Evolutionary conservation across 108 stramenopile species (phyloP), one percentile per base, ranked within the genome.

Genomic region (Fistulifera pelliculosa): DNA sequence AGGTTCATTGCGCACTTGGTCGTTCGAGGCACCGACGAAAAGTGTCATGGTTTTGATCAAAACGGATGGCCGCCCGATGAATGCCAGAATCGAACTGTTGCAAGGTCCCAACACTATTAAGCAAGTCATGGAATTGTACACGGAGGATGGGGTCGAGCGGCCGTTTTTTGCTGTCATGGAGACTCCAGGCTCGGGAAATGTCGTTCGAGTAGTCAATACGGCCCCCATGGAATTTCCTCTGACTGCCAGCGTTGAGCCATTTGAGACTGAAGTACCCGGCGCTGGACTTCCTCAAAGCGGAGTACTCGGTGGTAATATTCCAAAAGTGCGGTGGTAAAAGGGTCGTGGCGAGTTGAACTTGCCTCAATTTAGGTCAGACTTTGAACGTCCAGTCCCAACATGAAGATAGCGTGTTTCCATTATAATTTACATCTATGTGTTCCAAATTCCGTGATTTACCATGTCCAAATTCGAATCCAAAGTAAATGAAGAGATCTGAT

Each of bases 11-110:
- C 60, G 64, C 35, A 81, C 86, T 1, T 76, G 67, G 51, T 77
- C 82, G 23, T 88, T 78, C 64, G 58, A 62, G 25, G 71, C 77
- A 52, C 62, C 71, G 22, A 80, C 83, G 22, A 70, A 75, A 48
- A 70, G 68, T 25, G 86, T 87, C 41, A 61, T 62, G 35, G 66
- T 87, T 44, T 52, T 78, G 39, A 61, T 87, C 35, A 68, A 71
- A 55, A 79, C 79, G 16, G 86, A 83, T 55, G 86, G 81, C 39
- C 86, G 86, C 74, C 81, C 81, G 10, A 54, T 87, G 53, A 81
- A 87, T 52, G 79, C 86, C 43, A 55, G 75, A 54, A 71, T 87
- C 47, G 86, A 83, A 56, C 64, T 87, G 38, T 70, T 81, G 51
- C 81, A 81, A 61, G 85, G 85, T 50, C 85, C 85, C 42, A 76